Evolutionary conservation across 495 filamentous ascomycete genomes (phyloP), one percentile per base, ranked within the genome.

Genomic region (Neurospora sp.): DNA sequence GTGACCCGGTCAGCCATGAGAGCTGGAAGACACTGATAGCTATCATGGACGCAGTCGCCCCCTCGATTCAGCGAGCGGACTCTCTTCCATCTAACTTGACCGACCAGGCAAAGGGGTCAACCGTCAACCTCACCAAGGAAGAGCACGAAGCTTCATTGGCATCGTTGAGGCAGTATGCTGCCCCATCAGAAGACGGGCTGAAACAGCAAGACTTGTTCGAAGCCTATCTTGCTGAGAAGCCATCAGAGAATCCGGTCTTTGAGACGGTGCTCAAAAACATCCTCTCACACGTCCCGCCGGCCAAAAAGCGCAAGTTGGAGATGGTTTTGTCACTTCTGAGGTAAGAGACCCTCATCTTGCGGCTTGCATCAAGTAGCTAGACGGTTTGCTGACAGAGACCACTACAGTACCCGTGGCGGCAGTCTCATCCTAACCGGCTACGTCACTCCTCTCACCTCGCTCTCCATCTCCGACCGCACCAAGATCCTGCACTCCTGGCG

Each of bases 401-500:
- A 69, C 9, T 8, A 69, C 78, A 94, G 92, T 74, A 92, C 91
- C 39, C 86, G 86, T 20, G 81, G 89, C 0, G 92, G 92, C 10
- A 93, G 89, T 39, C 78, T 93, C 18, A 79, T 92, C 16, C 79
- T 90, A 23, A 94, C 92, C 0, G 91, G 91, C 35, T 89, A 88
- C 27, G 82, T 84, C 40, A 90, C 85, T 0, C 87, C 88, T 0
- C 79, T 94, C 27, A 86, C 91, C 72, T 82, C 88, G 69, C 92
- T 92, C 75, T 85, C 90, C 4, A 74, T 90, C 14, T 79, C 84
- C 39, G 82, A 87, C 39, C 88, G 93, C 9, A 85, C 90, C 77
- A 84, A 86, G 31, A 84, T 93, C 46, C 80, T 94, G 11, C 82
- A 87, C 31, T 75, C 82, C 39, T 93, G 91, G 90, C 77, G 82